phyloP scores from a whole-genome alignment of 2,329 filamentous ascomycete species.

The Pseudonectria buxi region DNA sequence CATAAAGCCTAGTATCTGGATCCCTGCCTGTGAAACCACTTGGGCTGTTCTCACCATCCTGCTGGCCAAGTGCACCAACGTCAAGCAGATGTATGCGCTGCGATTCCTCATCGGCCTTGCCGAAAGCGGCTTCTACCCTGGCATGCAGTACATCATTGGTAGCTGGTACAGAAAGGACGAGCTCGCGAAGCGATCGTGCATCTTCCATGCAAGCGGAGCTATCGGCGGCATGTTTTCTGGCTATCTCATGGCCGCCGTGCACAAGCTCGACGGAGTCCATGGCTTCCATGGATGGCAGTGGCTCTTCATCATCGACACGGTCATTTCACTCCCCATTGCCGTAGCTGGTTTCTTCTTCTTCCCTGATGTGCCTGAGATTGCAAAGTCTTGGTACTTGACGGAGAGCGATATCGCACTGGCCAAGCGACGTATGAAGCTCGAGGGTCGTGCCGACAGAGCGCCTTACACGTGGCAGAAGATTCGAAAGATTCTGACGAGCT shows the following conservation, averaged over 20 bases:
- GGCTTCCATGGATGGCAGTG: constrained; percentile 43
- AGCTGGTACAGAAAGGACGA: constrained; percentile 38
- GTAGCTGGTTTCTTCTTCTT: constrained; percentile 27
- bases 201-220: constrained; percentile 30
- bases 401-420: constrained; percentile 21
- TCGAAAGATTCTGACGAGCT: constrained; percentile 53
- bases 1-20: constrained; percentile 34
- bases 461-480: constrained; percentile 42
- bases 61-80: constrained; percentile 32
- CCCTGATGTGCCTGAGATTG: constrained; percentile 25
- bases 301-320: constrained; percentile 30
- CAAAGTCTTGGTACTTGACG: constrained; percentile 22
- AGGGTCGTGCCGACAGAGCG: constrained; percentile 36
- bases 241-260: constrained; percentile 34
- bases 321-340: constrained; percentile 29
- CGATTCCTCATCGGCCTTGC: constrained; percentile 38
- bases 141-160: constrained; percentile 33
- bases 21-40: constrained; percentile 30
- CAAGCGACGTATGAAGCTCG: constrained; percentile 28
- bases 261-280: constrained; percentile 30
- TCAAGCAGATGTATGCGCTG: constrained; percentile 30
- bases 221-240: constrained; percentile 23
- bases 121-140: constrained; percentile 32
- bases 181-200: constrained; percentile 34
- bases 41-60: constrained; percentile 27